A percentile compares a stretch with the other conserved stretches of the same genome.
These are phyloP conservation scores for Cudoniella acicularis DNA, from an alignment of 495 filamentous ascomycete species.

Conservation along the genomic window DNA sequence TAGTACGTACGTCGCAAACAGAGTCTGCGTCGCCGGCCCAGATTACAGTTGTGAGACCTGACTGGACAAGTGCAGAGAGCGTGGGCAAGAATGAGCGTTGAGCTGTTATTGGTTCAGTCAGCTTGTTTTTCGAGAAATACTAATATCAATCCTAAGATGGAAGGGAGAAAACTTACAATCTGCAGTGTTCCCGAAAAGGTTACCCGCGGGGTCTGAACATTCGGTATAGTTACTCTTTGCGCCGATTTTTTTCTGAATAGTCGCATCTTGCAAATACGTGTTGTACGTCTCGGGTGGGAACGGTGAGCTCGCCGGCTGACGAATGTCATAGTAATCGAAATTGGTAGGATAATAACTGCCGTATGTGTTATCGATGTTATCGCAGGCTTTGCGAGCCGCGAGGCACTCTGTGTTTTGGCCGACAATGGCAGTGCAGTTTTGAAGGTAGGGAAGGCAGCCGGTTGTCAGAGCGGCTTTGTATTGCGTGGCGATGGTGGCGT, in stretches of 20 bases:
- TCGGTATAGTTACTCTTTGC: slow-evolving; percentile 43
- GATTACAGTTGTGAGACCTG: slow-evolving; percentile 44
- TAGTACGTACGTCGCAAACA: slow-evolving; percentile 48
- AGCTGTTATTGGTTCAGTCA: slow-evolving; percentile 18
- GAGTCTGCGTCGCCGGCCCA: slow-evolving; percentile 57
- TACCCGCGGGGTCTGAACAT: slow-evolving; percentile 35
- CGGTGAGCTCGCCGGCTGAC: slow-evolving; percentile 37
- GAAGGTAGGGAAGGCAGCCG: not conserved
- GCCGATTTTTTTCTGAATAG: slow-evolving; percentile 46
- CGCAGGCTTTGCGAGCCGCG: not conserved
- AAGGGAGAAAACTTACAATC: slow-evolving; percentile 32
- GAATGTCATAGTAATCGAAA: slow-evolving; percentile 47
- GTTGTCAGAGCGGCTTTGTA: slow-evolving; percentile 21
- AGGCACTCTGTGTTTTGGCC: not conserved
- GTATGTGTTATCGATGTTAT: not conserved
- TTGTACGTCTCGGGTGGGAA: slow-evolving; percentile 45
- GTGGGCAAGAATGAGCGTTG: slow-evolving; percentile 42
- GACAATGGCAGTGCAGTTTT: not conserved
- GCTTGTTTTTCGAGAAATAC: too few species aligned
- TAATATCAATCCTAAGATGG: too few species aligned
- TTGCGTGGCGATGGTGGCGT: slow-evolving; percentile 28
- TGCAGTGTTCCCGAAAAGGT: slow-evolving; percentile 41
- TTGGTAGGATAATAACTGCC: not conserved
- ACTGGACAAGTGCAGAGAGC: slow-evolving; percentile 44
- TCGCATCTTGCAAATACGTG: slow-evolving; percentile 34